Evolutionary conservation across 2,329 filamentous ascomycete species (phyloP), one percentile per base, ranked within the genome.

Genomic region (Colletotrichum euphorbiae): DNA sequence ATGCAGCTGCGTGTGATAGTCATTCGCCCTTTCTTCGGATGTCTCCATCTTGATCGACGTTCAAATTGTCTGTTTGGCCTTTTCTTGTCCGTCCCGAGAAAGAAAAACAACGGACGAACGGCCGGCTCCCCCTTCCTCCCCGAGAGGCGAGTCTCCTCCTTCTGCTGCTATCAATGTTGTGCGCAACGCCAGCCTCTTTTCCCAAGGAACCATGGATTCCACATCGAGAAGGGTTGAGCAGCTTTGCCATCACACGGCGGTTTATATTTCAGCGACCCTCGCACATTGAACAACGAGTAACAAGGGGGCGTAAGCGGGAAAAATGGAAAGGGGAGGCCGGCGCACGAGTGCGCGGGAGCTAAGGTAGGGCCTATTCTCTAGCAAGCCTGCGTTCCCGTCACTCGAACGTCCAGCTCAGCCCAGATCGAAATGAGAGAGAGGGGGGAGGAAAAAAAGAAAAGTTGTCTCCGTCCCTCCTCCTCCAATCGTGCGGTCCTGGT

Each of bases 281-380:
- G 31, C 33, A 38, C 28, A 46, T 61, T 21, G 17, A 43, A 12
- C 28, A 15, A 51, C 28, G 21, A 11, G 15, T 17, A 31, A 7
- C 15, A 28, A 21, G 13, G 12, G 17, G 43, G 17, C 15, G 40
- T 15, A 45, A 17, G 24, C 45, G 21, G 15, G 19, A 13, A 28
- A 46, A 52, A 31, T 6, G 56, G 28, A 17, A 50, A 19, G 11
- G 7, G 12, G 19, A 17, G 40, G 42, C 55, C 36, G 42, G 40
- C 15, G 55, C 19, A 52, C n/a, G 36, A 61, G 58, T 33, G 33
- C 38, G 46, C 58, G 58, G 58, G 58, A 61, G 46, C 58, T 52
- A 61, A 38, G 9, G 45, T 38, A 62, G 36, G 57, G 43, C 28
- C 43, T 48, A 38, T 40, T 7, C 45, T 50, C 17, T 40, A 31